Percentiles rank a stretch among this genome's conserved stretches.
phyloP scores from a whole-genome alignment of 1,284 basidiomycete species.

The Leccinum subrobustum region DNA sequence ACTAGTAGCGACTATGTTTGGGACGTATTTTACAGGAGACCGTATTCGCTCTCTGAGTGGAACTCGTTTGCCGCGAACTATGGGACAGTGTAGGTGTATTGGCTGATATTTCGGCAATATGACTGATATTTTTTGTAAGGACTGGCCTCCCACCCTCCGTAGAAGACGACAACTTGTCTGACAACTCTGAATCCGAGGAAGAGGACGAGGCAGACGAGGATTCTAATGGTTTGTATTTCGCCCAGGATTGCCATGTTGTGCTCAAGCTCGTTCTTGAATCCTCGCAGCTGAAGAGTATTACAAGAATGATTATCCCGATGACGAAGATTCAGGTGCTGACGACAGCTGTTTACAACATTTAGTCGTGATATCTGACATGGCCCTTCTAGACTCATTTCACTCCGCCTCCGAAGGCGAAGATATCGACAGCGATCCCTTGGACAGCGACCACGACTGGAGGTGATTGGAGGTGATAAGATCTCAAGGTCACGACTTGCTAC shows the following conservation, averaged over 20 bases:
- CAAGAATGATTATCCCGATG: constrained; percentile 79
- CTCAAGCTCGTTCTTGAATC: constrained; percentile 1
- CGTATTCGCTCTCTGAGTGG: constrained; percentile 56
- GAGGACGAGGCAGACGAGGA: constrained; percentile 80
- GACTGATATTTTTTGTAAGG: constrained; percentile 36
- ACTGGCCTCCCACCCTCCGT: constrained; percentile 59
- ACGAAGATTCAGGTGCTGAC: constrained; percentile 50
- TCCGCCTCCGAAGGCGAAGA: constrained; percentile 28
- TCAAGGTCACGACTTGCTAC: constrained; percentile 2
- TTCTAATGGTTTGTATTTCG: constrained; percentile 59
- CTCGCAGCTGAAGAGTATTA: constrained; percentile 74
- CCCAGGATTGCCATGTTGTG: not conserved
- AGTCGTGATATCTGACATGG: constrained; percentile 4
- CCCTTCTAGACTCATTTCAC: constrained; percentile 26
- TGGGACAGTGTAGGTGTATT: constrained; percentile 57
- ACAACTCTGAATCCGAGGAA: constrained; percentile 58
- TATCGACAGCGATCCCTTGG: constrained; percentile 14
- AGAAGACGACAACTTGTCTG: constrained; percentile 44
- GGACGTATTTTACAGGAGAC: constrained; percentile 75
- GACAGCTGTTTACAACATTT: constrained; percentile 38
- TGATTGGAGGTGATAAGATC: constrained; percentile 11
- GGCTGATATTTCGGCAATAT: not conserved
- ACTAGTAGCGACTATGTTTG: constrained; percentile 64
- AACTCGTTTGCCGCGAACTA: constrained; percentile 53
- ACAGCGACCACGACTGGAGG: constrained; percentile 31